Base-by-base conservation (phyloP, 2,329 filamentous ascomycete species). In the Fusarium subglutinans region DNA sequence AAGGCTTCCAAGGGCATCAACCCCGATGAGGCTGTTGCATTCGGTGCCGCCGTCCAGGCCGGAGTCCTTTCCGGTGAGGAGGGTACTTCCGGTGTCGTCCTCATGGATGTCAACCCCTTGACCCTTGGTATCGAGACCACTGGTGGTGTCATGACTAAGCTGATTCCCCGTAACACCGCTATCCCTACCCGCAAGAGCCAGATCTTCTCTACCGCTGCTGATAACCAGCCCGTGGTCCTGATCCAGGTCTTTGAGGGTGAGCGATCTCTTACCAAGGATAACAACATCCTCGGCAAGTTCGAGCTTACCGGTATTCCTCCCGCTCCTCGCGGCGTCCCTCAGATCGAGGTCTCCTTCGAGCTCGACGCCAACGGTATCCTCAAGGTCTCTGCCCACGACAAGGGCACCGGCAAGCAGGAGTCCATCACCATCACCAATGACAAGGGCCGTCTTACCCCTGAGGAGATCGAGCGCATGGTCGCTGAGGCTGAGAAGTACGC, bases 391-490 rank as follows among this genome's bases (percentile, higher is more conserved):
- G 96, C 96, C 77, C 92, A 93, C 81, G 96, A 99, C 86, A 98
- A 98, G 93, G 96, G 95, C 83, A 98, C 96, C 80, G 96, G 96
- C 85, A 98, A 98, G 90, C 91, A 90, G 74, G 95, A 99, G 89
- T 95, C 93, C 74, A 98, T 99, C 85, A 98, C 96, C 79, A 99
- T 99, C 83, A 98, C 93, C 87, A 98, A 99, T 88, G 96, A 99
- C 88, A 98, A 98, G 92, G 96, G 96, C 78, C 96, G 96, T 84
- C 92, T 99, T 59, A 95, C 93, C 80, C 93, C 93, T 81, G 96
- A 99, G 79, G 96, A 99, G 86, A 99, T 99, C 79, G 96, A 98
- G 85, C 96, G 96, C 85, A 99, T 99, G 96, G 95, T 99, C 75
- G 92, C 93, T 78, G 96, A 99, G 87, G 96, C 96, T 71, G 96